Evolutionary conservation across 2,329 filamentous ascomycete genomes (phyloP), one percentile per base, ranked within the genome.

Genomic region (Cercospora berteroae): DNA sequence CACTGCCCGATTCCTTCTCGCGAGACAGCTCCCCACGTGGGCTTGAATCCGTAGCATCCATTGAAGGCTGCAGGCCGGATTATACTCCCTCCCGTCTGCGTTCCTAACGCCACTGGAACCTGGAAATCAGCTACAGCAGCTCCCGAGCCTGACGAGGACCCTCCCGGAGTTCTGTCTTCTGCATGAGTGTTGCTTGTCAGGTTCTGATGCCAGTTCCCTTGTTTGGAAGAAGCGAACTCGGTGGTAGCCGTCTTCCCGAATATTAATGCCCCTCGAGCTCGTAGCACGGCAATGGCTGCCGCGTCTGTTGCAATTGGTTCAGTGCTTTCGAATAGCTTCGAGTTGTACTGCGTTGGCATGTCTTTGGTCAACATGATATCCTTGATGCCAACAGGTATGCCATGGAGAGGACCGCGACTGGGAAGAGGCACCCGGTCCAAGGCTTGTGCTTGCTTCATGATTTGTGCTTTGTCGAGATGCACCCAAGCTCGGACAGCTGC

Each of bases 51-150:
- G 65, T 87, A 91, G 5, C 88, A 81, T 5, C 88, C 88, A 67
- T 87, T 89, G 78, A 86, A 91, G 0, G 87, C 87, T 0, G 81
- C 89, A 0, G 89, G 89, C 0, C 88, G 83, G 52, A 91, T 85
- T 0, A 82, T 86, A 67, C 86, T 88, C 0, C 89, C 89, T 2
- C 85, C 86, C 0, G 89, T 92, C 72, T 91, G 89, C 0, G 88
- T 89, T 0, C 88, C 89, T 0, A 91, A 78, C 0, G 80, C 83
- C 10, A 91, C 73, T 0, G 88, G 86, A 0, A 83, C 84, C 67
- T 91, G 89, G 59, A 85, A 84, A 69, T 91, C 89, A 7, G 81
- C 88, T 0, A 91, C 88, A 0, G 87, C 88, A 0, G 89, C 88
- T 0, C 82, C 89, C 0, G 88, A 90, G 0, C 89, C 89, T 0